phyloP scores from a whole-genome alignment of 2,329 filamentous ascomycete species.

The Trichoderma atroviride region DNA sequence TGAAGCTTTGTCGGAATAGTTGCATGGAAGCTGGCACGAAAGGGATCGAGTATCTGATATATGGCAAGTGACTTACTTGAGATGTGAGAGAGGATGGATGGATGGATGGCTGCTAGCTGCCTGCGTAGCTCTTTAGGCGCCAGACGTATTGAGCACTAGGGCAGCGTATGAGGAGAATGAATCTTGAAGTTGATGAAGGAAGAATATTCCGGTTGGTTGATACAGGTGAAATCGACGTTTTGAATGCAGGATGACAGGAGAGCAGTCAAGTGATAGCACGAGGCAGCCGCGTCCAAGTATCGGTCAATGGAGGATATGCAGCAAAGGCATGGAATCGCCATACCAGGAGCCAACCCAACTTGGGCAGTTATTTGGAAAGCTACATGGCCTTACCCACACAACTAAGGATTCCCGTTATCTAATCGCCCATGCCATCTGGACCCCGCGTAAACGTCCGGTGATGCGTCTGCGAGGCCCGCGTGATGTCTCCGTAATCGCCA shows the following conservation, averaged over 20 bases:
- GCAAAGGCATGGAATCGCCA: not conserved
- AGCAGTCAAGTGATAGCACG: not conserved
- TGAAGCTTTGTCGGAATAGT: not conserved
- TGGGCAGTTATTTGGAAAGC: slow-evolving; percentile 10
- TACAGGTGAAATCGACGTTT: not conserved
- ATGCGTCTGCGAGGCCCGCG: not conserved
- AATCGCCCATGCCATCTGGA: not conserved
- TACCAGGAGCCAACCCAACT: slow-evolving; percentile 1
- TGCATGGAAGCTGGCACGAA: not conserved
- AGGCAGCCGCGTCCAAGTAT: slow-evolving; percentile 8
- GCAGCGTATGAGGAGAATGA: not conserved
- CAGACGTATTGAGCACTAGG: too few species aligned
- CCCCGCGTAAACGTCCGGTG: slow-evolving; percentile 9
- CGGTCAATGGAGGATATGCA: slow-evolving; percentile 30
- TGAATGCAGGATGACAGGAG: slow-evolving; percentile 6
- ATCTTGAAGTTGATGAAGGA: not conserved
- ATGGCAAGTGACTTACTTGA: not conserved
- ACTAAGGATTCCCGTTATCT: slow-evolving; percentile 9
- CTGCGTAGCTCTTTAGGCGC: not conserved
- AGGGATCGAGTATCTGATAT: not conserved
- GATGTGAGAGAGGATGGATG: not conserved
- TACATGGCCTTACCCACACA: not conserved
- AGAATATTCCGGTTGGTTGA: not conserved
- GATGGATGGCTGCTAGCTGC: not conserved
- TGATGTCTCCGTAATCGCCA: slow-evolving; percentile 17